Evolutionary conservation across 176 grass and related monocot genomes (phyloP).

Genomic region (Paspalum notatum): DNA sequence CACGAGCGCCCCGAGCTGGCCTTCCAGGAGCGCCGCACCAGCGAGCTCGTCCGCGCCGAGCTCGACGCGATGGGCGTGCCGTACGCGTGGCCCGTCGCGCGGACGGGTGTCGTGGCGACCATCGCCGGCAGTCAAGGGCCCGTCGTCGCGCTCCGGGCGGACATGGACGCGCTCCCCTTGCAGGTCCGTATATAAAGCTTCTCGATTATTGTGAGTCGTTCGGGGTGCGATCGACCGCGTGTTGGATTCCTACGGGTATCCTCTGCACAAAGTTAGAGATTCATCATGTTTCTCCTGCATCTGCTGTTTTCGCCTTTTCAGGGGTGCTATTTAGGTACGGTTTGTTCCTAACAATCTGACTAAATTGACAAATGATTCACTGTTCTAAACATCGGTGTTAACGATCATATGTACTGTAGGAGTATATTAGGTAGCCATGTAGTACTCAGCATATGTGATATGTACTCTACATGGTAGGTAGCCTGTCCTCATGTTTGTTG

Average conservation of each 20-base stretch:
- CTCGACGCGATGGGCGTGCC: conserved; percentile 52
- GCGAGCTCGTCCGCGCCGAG: conserved; percentile 61
- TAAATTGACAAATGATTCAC: neutral
- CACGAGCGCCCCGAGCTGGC: conserved; percentile 70
- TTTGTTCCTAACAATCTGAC: neutral
- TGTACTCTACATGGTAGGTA: too few relatives aligned
- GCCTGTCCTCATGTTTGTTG: too few relatives aligned
- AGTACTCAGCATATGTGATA: too few relatives aligned
- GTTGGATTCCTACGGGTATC: too few relatives aligned
- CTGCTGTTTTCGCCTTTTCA: neutral
- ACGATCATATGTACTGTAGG: too few relatives aligned
- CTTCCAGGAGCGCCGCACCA: conserved; percentile 64
- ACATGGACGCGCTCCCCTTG: conserved; percentile 79
- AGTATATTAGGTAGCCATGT: too few relatives aligned
- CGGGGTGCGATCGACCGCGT: neutral
- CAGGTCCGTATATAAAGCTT: too few relatives aligned
- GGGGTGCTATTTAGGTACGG: neutral
- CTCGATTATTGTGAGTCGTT: neutral
- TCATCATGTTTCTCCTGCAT: neutral
- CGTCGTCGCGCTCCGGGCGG: conserved; percentile 59
- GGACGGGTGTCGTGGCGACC: conserved; percentile 62
- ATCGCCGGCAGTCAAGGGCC: conserved; percentile 35
- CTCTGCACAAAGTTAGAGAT: neutral
- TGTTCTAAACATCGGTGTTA: too few relatives aligned
- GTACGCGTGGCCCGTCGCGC: conserved; percentile 62